Conservation (phyloP, 1,139 yeast genomes). For the Yamadazyma pseudoaaseri region DNA sequence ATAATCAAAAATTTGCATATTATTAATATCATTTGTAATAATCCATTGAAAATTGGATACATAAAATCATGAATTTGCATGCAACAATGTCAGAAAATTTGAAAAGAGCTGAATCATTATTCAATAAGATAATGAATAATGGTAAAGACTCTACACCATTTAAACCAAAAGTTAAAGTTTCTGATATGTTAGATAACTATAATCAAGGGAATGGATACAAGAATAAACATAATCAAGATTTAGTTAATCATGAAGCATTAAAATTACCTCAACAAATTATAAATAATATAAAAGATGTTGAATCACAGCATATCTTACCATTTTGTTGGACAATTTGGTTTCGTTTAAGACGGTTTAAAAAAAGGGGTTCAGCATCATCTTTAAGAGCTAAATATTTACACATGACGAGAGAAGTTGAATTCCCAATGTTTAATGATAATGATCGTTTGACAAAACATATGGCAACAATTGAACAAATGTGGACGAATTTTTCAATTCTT, state of each 20-base stretch:
- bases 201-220: conserved; percentile 10
- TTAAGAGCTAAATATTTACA: conserved; percentile 31
- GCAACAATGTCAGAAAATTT: conserved; percentile 45
- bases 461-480: conserved; percentile 61
- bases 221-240: conserved; percentile 12
- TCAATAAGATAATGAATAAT: conserved; percentile 48
- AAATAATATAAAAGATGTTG: conserved; percentile 25
- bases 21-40: too few species aligned
- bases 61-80: too few species aligned
- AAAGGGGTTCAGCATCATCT: conserved; percentile 7
- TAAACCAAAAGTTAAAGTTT: conserved; percentile 7
- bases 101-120: conserved; percentile 49
- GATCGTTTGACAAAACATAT: conserved; percentile 30
- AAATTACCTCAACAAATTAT: conserved; percentile 30
- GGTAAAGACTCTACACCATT: conserved; percentile 12
- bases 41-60: too few species aligned
- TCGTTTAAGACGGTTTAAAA: conserved; percentile 35
- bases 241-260: conserved; percentile 17
- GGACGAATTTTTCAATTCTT: conserved; percentile 51
- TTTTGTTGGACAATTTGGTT: conserved; percentile 54
- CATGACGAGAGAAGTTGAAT: conserved; percentile 40
- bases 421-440: conserved; percentile 17
- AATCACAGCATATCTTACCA: conserved; percentile 40
- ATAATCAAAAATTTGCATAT: too few species aligned
- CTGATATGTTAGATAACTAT: conserved; percentile 5